Conservation (phyloP, 352 stramenopile genomes). For the Pythium phragmiticola region DNA sequence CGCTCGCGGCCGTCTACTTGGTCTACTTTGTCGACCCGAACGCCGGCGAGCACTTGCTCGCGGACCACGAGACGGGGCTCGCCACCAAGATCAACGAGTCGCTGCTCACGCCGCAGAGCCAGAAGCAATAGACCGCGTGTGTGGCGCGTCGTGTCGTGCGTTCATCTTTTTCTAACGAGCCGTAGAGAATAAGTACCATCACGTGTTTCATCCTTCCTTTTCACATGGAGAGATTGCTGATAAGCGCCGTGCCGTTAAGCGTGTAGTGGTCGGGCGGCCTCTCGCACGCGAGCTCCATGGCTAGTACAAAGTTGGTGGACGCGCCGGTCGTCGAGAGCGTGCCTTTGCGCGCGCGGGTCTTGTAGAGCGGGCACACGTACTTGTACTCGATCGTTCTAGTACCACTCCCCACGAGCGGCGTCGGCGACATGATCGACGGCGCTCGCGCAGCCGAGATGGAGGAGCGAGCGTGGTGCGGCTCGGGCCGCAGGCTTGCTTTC, state of each 20-base stretch:
- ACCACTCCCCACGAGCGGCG: not conserved
- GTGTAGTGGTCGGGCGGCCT: conserved; percentile 79
- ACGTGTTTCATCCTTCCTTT: not conserved
- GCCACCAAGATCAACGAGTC: conserved; percentile 27
- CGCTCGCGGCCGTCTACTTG: conserved; percentile 37
- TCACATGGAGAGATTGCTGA: conserved; percentile 77
- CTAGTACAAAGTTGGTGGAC: conserved; percentile 92
- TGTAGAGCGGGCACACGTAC: conserved; percentile 93
- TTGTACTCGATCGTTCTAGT: conserved; percentile 11
- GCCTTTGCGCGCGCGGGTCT: conserved; percentile 85
- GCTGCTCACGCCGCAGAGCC: conserved; percentile 26
- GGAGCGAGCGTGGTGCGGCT: too few species aligned
- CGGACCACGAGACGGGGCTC: conserved; percentile 19
- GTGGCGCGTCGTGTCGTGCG: not conserved
- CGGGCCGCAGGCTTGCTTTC: too few species aligned
- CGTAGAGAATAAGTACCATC: not conserved
- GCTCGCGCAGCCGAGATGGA: not conserved
- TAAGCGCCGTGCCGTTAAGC: conserved; percentile 85
- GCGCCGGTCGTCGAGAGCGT: conserved; percentile 92
- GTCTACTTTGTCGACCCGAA: conserved; percentile 16
- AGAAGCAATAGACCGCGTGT: conserved; percentile 16
- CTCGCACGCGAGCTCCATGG: conserved; percentile 85
- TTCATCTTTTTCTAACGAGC: not conserved
- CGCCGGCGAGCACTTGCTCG: conserved; percentile 15
- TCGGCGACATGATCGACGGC: not conserved